phyloP scores from a whole-genome alignment of 306 rosid genomes.

The Gynostemma pentaphyllum region DNA sequence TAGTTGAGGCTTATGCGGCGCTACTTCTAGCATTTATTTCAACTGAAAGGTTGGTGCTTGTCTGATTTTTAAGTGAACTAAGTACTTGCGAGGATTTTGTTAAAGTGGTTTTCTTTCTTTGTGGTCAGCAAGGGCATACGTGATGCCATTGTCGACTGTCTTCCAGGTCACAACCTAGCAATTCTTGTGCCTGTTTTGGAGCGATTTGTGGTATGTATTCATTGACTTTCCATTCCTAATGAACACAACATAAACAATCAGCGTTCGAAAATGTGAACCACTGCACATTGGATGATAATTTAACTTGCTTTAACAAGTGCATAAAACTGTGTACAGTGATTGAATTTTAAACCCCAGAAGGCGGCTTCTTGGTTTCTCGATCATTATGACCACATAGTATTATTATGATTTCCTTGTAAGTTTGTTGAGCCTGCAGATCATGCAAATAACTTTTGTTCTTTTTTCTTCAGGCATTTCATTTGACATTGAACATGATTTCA shows the following conservation, averaged over 20 bases:
- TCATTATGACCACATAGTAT: too few relatives aligned
- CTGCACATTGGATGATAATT: not conserved
- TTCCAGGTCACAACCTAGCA: slow-evolving; percentile 50
- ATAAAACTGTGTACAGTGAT: too few relatives aligned
- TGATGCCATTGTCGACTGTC: slow-evolving; percentile 33
- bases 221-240: slow-evolving; percentile 1
- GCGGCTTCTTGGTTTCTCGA: too few relatives aligned
- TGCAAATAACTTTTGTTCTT: not conserved
- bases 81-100: slow-evolving; percentile 2
- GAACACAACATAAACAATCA: not conserved
- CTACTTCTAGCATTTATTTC: slow-evolving; percentile 52
- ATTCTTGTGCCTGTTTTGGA: slow-evolving; percentile 89
- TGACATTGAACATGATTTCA: slow-evolving; percentile 87
- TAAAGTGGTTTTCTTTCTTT: slow-evolving; percentile 6
- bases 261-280: not conserved
- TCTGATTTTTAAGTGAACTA: not conserved
- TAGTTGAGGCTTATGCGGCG: slow-evolving; percentile 46
- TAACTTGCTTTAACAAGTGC: too few relatives aligned
- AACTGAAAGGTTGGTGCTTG: slow-evolving; percentile 34
- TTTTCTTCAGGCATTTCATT: slow-evolving; percentile 72
- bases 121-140: slow-evolving; percentile 33
- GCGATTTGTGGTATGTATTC: slow-evolving; percentile 81
- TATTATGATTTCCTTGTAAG: too few relatives aligned
- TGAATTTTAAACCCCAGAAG: too few relatives aligned
- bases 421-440: too few relatives aligned